Evolutionary conservation across 805 yeast genomes (phyloP), one percentile per base, ranked within the genome.

Genomic region (Metschnikowia arizonensis): DNA sequence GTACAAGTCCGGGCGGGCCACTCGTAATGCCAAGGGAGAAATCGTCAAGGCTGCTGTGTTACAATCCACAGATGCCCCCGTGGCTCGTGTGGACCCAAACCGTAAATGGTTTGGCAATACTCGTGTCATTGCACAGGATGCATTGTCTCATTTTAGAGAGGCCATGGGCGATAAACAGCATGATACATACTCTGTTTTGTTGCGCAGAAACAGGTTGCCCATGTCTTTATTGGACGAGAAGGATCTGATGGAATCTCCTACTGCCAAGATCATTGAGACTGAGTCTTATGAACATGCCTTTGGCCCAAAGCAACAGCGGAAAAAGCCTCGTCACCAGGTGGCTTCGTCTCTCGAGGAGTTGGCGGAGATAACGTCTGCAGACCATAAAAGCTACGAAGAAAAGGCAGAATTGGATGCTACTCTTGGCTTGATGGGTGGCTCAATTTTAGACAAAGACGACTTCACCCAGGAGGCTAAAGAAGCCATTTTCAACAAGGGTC

Each of bases 101-200:
- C 80, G 96, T 65, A 81, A 95, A 62, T 91, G 98, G 99, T 93
- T 93, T 62, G 97, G 97, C 40, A 93, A 89, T 68, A 88, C 99
- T 11, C 80, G 99, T 61, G 99, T 91, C 33, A 91, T 91, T 60
- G 91, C 97, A 4, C 99, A 91, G 65, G 97, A 93, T 73, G 97
- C 98, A 1, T 73, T 91, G 58, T 74, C 85, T 24, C 98, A 93
- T 69, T 91, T 91, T 72, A 78, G 99, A 64, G 93, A 87, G 55
- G 97, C 97, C 7, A 76, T 91, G 70, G 95, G 93, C 39, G 95
- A 84, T 50, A 85, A 85, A 58, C 78, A 83, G 57, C 75, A 82
- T 54, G 95, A 91, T 59, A 65, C 82, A 1, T 91, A 89, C 64
- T 95, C 90, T 59, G 96, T 91, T 34, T 69, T 91, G 47, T 68